Conservation (phyloP, 257 asterid species). For the Thymus mandschuricus region DNA sequence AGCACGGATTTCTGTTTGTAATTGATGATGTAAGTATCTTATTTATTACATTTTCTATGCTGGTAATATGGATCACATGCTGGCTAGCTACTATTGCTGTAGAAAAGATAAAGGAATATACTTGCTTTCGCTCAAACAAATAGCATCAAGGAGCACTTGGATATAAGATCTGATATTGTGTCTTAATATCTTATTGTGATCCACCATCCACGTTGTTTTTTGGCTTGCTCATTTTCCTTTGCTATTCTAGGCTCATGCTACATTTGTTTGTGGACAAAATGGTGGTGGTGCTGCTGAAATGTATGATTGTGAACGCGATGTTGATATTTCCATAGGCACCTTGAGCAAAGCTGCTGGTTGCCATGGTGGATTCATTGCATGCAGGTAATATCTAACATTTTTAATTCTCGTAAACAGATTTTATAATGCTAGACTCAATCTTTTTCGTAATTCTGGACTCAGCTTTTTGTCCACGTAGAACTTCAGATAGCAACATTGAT, state of each 20-base stretch:
- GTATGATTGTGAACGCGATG: slow-evolving; percentile 77
- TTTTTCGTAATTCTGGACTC: neutral
- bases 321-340: slow-evolving; percentile 92
- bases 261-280: slow-evolving; percentile 84
- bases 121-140: slow-evolving; percentile 12
- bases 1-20: slow-evolving; percentile 89
- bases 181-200: neutral
- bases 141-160: slow-evolving; percentile 5
- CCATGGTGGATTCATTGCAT: slow-evolving; percentile 96
- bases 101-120: neutral
- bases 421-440: neutral
- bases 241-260: slow-evolving; percentile 81
- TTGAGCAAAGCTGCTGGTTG: slow-evolving; percentile 98
- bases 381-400: slow-evolving; percentile 61
- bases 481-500: slow-evolving; percentile 13
- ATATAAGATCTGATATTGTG: neutral
- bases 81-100: slow-evolving; percentile 10
- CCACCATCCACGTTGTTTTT: neutral
- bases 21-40: slow-evolving; percentile 87
- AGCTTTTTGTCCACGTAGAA: neutral
- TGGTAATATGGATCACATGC: neutral
- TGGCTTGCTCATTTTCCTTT: neutral
- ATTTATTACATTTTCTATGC: slow-evolving; percentile 1
- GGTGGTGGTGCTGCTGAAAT: slow-evolving; percentile 97
- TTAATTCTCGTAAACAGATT: neutral